Conservation (phyloP, 2,329 filamentous ascomycete genomes). For the Neonectria coccinea region DNA sequence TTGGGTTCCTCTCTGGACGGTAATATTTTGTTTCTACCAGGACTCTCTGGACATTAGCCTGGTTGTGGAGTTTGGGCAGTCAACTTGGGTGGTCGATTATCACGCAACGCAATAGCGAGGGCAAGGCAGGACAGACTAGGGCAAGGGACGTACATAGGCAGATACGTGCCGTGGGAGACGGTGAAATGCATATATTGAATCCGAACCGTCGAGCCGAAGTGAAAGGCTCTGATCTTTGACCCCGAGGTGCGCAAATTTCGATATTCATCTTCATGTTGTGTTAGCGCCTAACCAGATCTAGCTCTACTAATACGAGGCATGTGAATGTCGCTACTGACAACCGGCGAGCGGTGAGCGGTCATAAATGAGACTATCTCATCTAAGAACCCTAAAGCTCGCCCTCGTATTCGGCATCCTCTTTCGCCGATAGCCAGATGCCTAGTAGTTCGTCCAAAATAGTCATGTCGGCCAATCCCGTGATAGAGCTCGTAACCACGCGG, state of each 20-base stretch:
- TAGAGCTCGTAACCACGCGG: constrained; percentile 19
- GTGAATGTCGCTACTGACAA: background rate
- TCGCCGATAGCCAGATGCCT: background rate
- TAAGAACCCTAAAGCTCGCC: background rate
- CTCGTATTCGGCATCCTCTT: constrained; percentile 5
- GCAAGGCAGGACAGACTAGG: background rate
- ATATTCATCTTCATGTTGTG: background rate
- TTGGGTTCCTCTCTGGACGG: constrained; percentile 1
- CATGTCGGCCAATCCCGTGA: constrained; percentile 17
- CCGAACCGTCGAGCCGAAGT: background rate
- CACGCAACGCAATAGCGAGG: constrained; percentile 15
- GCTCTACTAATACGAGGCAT: background rate
- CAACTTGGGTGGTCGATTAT: constrained; percentile 26
- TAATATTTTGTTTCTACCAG: constrained; percentile 10
- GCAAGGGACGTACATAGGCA: constrained; percentile 7
- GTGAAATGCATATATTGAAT: constrained; percentile 3
- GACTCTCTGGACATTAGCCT: constrained; percentile 22
- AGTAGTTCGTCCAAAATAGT: background rate
- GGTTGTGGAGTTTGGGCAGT: constrained; percentile 37
- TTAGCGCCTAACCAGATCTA: background rate
- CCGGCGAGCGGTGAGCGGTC: background rate
- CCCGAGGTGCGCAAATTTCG: background rate
- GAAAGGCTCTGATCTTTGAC: background rate
- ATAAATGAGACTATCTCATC: background rate
- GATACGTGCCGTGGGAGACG: background rate